These are phyloP conservation scores for Fusarium poae DNA, from an alignment of 2,329 filamentous ascomycete genomes.

Conservation along the genomic window DNA sequence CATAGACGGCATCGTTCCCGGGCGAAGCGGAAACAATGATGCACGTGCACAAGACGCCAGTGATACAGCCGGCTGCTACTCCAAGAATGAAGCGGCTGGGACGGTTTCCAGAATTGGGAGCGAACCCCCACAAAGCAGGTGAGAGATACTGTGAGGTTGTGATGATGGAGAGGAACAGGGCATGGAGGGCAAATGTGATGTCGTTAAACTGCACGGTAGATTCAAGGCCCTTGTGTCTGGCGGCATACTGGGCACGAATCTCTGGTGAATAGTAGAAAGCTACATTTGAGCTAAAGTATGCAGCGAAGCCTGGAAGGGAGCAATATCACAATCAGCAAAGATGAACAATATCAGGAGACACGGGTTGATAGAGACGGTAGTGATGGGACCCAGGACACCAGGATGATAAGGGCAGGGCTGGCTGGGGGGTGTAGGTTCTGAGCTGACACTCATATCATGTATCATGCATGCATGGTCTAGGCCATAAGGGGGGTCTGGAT, in stretches of 20 bases:
- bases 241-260: conserved; percentile 86
- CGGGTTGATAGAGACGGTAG: conserved; percentile 21
- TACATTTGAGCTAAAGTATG: conserved; percentile 81
- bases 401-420: conserved; percentile 11
- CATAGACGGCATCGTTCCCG: conserved; percentile 55
- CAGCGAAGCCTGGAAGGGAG: conserved; percentile 69
- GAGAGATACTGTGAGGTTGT: conserved; percentile 84
- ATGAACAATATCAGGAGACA: neutral
- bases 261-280: conserved; percentile 83
- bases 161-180: conserved; percentile 76
- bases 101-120: conserved; percentile 67
- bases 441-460: conserved; percentile 35
- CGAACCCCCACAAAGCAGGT: conserved; percentile 80
- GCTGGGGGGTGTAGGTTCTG: conserved; percentile 8
- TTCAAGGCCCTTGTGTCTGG: conserved; percentile 78
- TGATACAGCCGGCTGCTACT: conserved; percentile 76
- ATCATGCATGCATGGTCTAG: neutral
- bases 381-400: conserved; percentile 28
- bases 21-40: conserved; percentile 59
- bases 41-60: conserved; percentile 67
- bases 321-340: conserved; percentile 34
- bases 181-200: conserved; percentile 87
- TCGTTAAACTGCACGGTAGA: conserved; percentile 93
- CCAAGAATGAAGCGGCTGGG: conserved; percentile 73
- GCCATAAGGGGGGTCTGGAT: conserved; percentile 13